A percentile compares a stretch with the other conserved stretches of the same genome.
These are phyloP conservation scores for Cystobasidium pallidum DNA, from an alignment of 1,284 basidiomycete genomes.

Conservation along the genomic window DNA sequence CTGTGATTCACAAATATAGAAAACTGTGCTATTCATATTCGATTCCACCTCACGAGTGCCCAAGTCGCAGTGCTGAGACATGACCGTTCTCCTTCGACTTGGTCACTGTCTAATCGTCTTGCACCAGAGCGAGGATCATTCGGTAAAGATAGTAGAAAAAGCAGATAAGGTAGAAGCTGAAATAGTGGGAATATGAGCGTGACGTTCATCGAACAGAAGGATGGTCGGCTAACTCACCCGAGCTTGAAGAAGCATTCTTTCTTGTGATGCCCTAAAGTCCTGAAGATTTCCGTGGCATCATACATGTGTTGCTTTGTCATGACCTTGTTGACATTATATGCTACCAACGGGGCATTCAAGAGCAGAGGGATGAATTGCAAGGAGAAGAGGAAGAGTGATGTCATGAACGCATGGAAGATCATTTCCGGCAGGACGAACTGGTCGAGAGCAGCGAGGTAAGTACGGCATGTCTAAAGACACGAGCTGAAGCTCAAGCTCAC, in stretches of 20 bases:
- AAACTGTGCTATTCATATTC: too few species aligned
- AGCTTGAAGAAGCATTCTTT: conserved; percentile 97
- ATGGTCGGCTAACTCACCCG: conserved; percentile 63
- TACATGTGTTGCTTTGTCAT: conserved; percentile 95
- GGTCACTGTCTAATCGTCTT: conserved; percentile 52
- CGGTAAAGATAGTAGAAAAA: conserved; percentile 82
- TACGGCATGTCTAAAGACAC: not conserved
- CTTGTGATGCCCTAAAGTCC: conserved; percentile 90
- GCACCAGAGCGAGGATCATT: conserved; percentile 52
- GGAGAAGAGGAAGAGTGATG: conserved; percentile 78
- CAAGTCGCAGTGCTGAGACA: too few species aligned
- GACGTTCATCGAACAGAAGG: not conserved
- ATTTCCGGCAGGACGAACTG: conserved; percentile 98
- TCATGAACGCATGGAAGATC: conserved; percentile 88
- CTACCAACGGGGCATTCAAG: conserved; percentile 86
- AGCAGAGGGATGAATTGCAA: conserved; percentile 96
- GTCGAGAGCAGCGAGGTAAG: not conserved
- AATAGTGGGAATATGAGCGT: not conserved
- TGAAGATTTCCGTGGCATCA: conserved; percentile 98
- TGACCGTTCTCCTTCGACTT: not conserved
- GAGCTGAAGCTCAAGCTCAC: conserved; percentile 59
- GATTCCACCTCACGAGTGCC: too few species aligned
- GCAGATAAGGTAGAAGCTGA: conserved; percentile 61
- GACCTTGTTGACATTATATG: conserved; percentile 93
- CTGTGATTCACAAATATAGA: too few species aligned